These are phyloP conservation scores for Paracorniculantispora psalliotae DNA, from an alignment of 2,329 filamentous ascomycete species.

Conservation along the genomic window DNA sequence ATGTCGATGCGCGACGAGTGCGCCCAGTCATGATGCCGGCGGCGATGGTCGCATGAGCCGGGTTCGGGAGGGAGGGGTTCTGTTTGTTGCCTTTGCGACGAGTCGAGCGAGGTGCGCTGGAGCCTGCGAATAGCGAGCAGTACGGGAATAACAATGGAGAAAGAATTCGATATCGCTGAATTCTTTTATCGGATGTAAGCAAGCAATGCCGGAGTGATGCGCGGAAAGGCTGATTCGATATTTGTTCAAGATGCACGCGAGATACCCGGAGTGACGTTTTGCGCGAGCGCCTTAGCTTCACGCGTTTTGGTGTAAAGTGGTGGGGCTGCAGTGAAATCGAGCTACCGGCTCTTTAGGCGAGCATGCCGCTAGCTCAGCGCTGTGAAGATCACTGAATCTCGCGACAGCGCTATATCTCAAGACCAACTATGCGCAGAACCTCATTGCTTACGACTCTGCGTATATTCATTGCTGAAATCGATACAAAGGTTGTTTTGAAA, in stretches of 20 bases:
- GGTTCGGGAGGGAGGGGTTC: constrained; percentile 15
- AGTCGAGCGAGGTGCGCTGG: neutral
- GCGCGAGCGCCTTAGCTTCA: neutral
- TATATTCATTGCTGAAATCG: no score
- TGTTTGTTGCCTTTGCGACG: neutral
- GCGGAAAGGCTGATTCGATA: neutral
- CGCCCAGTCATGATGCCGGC: constrained; percentile 33
- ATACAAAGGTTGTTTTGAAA: no score
- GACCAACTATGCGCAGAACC: no score
- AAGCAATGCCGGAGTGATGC: no score
- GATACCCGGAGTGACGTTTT: neutral
- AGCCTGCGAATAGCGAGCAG: neutral
- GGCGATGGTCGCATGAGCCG: constrained; percentile 8
- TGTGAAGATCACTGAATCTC: no score
- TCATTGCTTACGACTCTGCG: no score
- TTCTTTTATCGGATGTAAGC: neutral
- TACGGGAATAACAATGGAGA: neutral
- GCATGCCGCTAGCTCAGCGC: neutral
- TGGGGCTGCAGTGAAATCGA: neutral
- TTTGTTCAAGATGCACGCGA: neutral
- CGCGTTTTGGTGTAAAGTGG: constrained; percentile 14
- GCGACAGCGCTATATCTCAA: no score
- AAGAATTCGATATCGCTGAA: neutral
- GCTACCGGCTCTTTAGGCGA: neutral
- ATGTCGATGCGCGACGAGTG: constrained; percentile 38